Evolutionary conservation across 2,329 filamentous ascomycete genomes (phyloP), one percentile per base, ranked within the genome.

Genomic region (Neonectria neomacrospora): DNA sequence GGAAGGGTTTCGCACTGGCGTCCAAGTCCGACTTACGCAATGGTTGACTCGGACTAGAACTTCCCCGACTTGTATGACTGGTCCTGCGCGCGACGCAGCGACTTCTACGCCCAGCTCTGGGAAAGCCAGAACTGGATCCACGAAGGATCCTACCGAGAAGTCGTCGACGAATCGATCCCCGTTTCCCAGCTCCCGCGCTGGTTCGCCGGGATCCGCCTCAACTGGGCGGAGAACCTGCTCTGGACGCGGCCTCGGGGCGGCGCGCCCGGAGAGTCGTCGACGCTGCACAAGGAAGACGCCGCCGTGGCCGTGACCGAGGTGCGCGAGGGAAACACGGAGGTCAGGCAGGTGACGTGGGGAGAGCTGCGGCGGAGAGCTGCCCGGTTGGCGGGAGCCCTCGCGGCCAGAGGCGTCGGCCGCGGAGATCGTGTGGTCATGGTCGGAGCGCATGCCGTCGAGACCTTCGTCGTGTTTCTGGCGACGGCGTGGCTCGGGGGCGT

Each of bases 191-290:
- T 95, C 5, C 93, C 93, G 0, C 79, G 82, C 42, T 96, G 93
- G 93, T 96, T 96, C 76, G 80, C 87, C 1, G 93, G 93, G 30
- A 83, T 94, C 1, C 79, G 81, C 5, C 77, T 96, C 70, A 96
- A 94, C 73, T 95, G 90, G 74, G 90, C 92, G 5, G 92, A 96
- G 79, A 96, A 96, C 74, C 78, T 93, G 26, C 86, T 97, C 26
- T 94, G 87, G 80, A 85, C 85, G 1, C 80, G 80, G 14, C 75
- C 76, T 3, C 74, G 78, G 2, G 72, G 78, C 0, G 75, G 79
- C n/a, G 73, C 82, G 10, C 76, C 80, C 0, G 83, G 80, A 2
- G 73, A 81, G 23, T 80, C 82, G 5, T 82, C 82, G 8, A 91
- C 81, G 0, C 68, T 75, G 4, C 81, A 87, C 64, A 96, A 96